phyloP scores from a whole-genome alignment of 495 filamentous ascomycete genomes.

The Trichocladium uniseriatum region DNA sequence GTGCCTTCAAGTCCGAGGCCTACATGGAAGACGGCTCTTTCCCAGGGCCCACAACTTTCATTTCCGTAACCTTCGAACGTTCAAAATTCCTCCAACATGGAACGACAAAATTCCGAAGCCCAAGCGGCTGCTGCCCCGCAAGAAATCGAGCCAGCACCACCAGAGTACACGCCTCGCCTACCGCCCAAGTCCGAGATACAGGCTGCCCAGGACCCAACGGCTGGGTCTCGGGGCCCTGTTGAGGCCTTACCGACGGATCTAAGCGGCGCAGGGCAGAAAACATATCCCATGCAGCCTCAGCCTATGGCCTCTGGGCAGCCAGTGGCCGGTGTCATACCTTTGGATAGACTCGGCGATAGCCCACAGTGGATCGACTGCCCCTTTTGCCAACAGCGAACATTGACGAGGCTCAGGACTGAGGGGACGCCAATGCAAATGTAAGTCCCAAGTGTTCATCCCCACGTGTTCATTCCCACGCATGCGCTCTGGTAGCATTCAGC shows the following conservation, averaged over 20 bases:
- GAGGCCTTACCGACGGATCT: background rate
- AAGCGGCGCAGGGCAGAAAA: background rate
- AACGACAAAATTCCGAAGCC: background rate
- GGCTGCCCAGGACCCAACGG: too few relatives aligned
- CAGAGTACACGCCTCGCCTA: too few relatives aligned
- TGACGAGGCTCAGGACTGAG: constrained; percentile 13
- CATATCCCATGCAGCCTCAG: background rate
- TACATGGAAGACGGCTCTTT: too few relatives aligned
- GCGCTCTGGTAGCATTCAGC: too few relatives aligned
- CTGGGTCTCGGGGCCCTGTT: too few relatives aligned
- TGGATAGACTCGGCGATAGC: constrained; percentile 14
- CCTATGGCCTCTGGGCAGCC: background rate
- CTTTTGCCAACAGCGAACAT: constrained; percentile 20
- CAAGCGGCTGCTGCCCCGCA: background rate
- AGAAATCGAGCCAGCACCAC: too few relatives aligned
- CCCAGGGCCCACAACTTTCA: too few relatives aligned
- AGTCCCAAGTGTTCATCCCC: background rate
- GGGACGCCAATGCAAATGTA: constrained; percentile 27
- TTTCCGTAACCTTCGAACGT: too few relatives aligned
- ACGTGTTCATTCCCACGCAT: too few relatives aligned
- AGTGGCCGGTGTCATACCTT: constrained; percentile 15
- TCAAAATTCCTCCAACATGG: too few relatives aligned
- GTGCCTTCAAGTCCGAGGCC: too few relatives aligned
- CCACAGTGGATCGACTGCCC: constrained; percentile 29
- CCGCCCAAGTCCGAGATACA: too few relatives aligned